Conservation (phyloP, 805 yeast species). For the Myxozyma mucilagina region DNA sequence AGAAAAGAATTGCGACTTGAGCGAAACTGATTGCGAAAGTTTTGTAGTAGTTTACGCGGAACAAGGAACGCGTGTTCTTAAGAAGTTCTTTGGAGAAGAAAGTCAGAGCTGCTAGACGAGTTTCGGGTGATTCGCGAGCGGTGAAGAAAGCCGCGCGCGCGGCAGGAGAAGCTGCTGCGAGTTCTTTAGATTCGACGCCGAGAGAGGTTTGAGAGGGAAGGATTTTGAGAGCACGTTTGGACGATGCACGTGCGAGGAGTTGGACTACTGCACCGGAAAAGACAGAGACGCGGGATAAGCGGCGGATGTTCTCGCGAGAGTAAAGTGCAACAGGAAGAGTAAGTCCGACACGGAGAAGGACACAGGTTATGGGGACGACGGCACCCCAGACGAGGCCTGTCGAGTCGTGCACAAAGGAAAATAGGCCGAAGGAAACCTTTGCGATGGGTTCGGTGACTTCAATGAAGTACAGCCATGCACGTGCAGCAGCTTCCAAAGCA, state of each 20-base stretch:
- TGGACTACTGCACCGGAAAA: background rate
- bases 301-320: slow-evolving; percentile 6
- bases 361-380: slow-evolving; percentile 24
- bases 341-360: slow-evolving; percentile 18
- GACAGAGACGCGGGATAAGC: background rate
- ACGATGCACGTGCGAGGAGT: slow-evolving; percentile 2
- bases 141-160: too few relatives aligned
- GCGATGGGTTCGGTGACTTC: slow-evolving; percentile 9
- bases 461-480: background rate
- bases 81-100: background rate
- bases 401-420: slow-evolving; percentile 19
- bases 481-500: too few relatives aligned
- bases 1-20: slow-evolving; percentile 16
- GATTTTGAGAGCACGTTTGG: background rate
- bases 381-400: slow-evolving; percentile 23
- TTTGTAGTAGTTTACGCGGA: slow-evolving; percentile 6
- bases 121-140: too few relatives aligned
- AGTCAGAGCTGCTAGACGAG: too few relatives aligned
- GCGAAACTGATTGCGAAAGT: slow-evolving; percentile 11
- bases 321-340: slow-evolving; percentile 25
- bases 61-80: background rate
- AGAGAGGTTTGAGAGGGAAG: too few relatives aligned
- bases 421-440: slow-evolving; percentile 14
- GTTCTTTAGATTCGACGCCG: too few relatives aligned
- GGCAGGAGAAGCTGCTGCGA: too few relatives aligned